A percentile compares a stretch with the other conserved stretches of the same genome.
These are phyloP conservation scores for Leptoxyphium fumago DNA, from an alignment of 2,329 filamentous ascomycete genomes.

Conservation along the genomic window DNA sequence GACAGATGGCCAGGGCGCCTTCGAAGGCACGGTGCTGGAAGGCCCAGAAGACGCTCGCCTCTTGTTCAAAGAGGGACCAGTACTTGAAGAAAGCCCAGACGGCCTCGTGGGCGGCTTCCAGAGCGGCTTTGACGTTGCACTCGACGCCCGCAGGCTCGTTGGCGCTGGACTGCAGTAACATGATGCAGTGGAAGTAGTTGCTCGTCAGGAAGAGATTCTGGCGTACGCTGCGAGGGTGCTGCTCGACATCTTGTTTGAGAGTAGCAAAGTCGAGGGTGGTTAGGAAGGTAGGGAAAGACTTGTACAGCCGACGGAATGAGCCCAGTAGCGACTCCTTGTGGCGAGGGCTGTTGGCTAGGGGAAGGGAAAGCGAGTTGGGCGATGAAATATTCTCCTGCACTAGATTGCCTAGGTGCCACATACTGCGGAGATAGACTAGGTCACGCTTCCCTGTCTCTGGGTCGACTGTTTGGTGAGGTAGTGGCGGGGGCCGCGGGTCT, in stretches of 20 bases:
- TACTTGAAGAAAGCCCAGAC: conserved; percentile 62
- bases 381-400: conserved; percentile 65
- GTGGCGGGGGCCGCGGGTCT: conserved; percentile 15
- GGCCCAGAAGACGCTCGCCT: conserved; percentile 72
- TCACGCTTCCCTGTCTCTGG: conserved; percentile 18
- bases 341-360: conserved; percentile 52
- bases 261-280: conserved; percentile 51
- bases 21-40: conserved; percentile 70
- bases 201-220: conserved; percentile 68
- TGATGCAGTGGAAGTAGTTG: conserved; percentile 71
- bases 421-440: conserved; percentile 50
- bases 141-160: conserved; percentile 38
- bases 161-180: conserved; percentile 62
- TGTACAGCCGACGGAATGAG: conserved; percentile 56
- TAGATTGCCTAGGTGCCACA: conserved; percentile 65
- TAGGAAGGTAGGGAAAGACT: conserved; percentile 57
- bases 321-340: conserved; percentile 57
- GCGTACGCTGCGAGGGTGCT: conserved; percentile 51
- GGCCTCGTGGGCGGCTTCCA: conserved; percentile 64
- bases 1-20: conserved; percentile 36
- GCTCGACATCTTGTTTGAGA: conserved; percentile 41
- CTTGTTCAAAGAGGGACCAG: conserved; percentile 50
- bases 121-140: conserved; percentile 49
- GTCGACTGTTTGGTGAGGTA: conserved; percentile 21
- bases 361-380: conserved; percentile 57